Conservation (phyloP, 2,329 filamentous ascomycete species). For the Diaporthe batatas region DNA sequence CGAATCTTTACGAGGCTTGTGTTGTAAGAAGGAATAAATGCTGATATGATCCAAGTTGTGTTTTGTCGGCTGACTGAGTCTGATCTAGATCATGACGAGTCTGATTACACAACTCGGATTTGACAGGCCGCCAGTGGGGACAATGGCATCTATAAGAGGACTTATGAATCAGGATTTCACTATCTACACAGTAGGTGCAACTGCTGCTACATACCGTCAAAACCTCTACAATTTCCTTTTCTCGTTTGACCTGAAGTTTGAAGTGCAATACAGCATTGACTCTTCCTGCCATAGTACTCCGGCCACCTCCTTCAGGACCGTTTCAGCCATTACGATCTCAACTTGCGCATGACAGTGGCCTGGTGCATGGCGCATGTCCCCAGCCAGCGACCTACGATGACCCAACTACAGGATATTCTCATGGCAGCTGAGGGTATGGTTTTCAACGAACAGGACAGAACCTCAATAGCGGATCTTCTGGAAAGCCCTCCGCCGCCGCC, state of each 20-base stretch:
- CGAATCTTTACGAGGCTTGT: slow-evolving; percentile 7
- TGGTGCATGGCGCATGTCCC: slow-evolving; percentile 3
- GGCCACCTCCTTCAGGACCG: background rate
- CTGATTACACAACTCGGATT: background rate
- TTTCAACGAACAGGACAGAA: background rate
- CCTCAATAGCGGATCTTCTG: slow-evolving; percentile 3
- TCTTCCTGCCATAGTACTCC: background rate
- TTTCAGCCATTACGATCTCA: background rate
- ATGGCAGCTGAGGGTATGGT: background rate
- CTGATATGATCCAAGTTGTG: background rate
- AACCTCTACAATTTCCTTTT: no score
- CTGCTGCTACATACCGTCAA: no score
- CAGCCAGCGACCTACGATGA: background rate
- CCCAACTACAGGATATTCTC: background rate
- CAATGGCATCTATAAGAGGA: background rate
- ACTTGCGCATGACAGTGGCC: slow-evolving; percentile 1
- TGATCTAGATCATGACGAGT: background rate
- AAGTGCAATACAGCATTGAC: background rate
- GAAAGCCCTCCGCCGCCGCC: background rate
- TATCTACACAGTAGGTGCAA: background rate
- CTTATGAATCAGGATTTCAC: background rate
- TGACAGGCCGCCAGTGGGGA: slow-evolving; percentile 8
- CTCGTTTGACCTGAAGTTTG: background rate
- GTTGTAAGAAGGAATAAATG: background rate
- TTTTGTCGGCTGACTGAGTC: background rate